phyloP scores from a whole-genome alignment of 2,329 filamentous ascomycete species.

The Periconia macrospinosa region DNA sequence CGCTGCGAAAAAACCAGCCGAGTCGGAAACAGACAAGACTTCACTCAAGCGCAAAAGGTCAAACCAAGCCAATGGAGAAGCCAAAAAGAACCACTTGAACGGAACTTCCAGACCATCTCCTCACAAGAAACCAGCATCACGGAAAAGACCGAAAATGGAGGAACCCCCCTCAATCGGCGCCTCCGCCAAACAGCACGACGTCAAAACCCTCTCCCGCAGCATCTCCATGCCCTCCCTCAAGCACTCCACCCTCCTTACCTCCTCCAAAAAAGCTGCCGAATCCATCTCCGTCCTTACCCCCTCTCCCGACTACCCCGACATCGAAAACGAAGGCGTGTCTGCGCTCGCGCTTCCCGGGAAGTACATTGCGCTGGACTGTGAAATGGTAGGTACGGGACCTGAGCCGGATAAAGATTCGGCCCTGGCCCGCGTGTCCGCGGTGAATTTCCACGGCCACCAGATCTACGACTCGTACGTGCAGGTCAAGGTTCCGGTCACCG shows the following conservation, averaged over 20 bases:
- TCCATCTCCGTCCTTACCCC: slow-evolving; percentile 53
- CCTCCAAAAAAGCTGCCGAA: slow-evolving; percentile 59
- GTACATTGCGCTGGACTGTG: slow-evolving; percentile 92
- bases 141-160: slow-evolving; percentile 44
- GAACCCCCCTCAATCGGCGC: slow-evolving; percentile 37
- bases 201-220: slow-evolving; percentile 49
- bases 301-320: slow-evolving; percentile 43
- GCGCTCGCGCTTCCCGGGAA: slow-evolving; percentile 73
- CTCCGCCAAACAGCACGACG: slow-evolving; percentile 32
- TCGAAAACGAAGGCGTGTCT: slow-evolving; percentile 48
- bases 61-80: slow-evolving; percentile 20
- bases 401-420: slow-evolving; percentile 67
- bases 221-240: slow-evolving; percentile 37
- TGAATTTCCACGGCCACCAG: slow-evolving; percentile 91
- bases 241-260: slow-evolving; percentile 51
- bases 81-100: slow-evolving; percentile 34
- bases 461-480: slow-evolving; percentile 92
- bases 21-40: slow-evolving; percentile 23
- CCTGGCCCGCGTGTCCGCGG: slow-evolving; percentile 83
- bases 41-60: slow-evolving; percentile 41
- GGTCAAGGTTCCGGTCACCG: slow-evolving; percentile 75
- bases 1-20: slow-evolving; percentile 28
- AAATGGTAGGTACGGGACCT: slow-evolving; percentile 90
- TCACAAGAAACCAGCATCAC: slow-evolving; percentile 21
- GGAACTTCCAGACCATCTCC: slow-evolving; percentile 27